Percentiles rank a stretch among this genome's conserved stretches.
phyloP scores from a whole-genome alignment of 495 filamentous ascomycete species.

The Lichenothelia convexa region DNA sequence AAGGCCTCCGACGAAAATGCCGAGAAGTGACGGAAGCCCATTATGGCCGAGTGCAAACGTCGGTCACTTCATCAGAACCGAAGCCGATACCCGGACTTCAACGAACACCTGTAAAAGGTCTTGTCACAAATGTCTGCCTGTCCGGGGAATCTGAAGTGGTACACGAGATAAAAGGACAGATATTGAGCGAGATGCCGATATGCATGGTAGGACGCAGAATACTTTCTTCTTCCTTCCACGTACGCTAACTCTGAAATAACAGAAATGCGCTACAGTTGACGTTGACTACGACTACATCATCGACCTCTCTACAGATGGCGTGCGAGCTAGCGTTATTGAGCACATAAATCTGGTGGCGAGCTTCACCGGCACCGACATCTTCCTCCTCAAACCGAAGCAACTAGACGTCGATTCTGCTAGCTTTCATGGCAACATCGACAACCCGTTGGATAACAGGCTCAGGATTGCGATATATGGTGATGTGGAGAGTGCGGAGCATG shows the following conservation, averaged over 20 bases:
- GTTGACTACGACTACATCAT: slow-evolving; percentile 77
- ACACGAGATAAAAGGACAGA: slow-evolving; percentile 63
- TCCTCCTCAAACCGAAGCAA: slow-evolving; percentile 66
- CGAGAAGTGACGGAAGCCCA: slow-evolving; percentile 54
- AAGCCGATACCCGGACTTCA: slow-evolving; percentile 51
- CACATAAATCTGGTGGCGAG: slow-evolving; percentile 67
- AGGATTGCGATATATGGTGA: slow-evolving; percentile 89
- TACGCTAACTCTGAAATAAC: slow-evolving; percentile 14
- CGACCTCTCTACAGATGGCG: slow-evolving; percentile 43
- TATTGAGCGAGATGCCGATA: slow-evolving; percentile 73
- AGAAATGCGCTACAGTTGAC: slow-evolving; percentile 86
- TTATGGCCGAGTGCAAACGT: slow-evolving; percentile 55
- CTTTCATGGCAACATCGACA: slow-evolving; percentile 51
- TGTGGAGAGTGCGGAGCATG: slow-evolving; percentile 85
- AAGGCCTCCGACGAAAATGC: slow-evolving; percentile 56
- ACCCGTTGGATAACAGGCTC: slow-evolving; percentile 58
- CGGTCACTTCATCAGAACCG: slow-evolving; percentile 64
- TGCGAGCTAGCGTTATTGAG: slow-evolving; percentile 54
- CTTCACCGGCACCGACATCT: slow-evolving; percentile 89
- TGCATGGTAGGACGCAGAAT: slow-evolving; percentile 49
- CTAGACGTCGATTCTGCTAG: slow-evolving; percentile 31
- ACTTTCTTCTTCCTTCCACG: neutral
- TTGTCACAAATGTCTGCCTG: slow-evolving; percentile 80
- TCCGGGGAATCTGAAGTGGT: slow-evolving; percentile 69
- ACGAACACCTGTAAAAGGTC: slow-evolving; percentile 42